Conservation (phyloP, 106 monocot genomes). For the Phalaenopsis aphrodite region DNA sequence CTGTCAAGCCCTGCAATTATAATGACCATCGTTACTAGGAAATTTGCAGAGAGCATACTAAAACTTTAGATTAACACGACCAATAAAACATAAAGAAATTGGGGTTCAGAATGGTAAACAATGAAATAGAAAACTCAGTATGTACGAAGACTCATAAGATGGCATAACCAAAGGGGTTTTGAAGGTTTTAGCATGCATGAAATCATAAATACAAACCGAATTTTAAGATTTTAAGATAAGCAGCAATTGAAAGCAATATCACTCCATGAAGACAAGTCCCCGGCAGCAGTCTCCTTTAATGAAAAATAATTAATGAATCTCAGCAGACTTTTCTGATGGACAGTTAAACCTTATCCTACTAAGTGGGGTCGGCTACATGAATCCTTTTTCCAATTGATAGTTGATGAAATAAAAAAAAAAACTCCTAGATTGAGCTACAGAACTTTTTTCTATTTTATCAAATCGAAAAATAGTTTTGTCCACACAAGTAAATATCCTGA, state of each 20-base stretch:
- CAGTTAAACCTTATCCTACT: not conserved
- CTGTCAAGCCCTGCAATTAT: slow-evolving; percentile 78
- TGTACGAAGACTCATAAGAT: not conserved
- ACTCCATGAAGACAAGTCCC: not conserved
- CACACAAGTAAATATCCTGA: not conserved
- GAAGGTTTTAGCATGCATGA: not conserved
- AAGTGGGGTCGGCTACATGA: too few relatives aligned
- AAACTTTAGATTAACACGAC: not conserved
- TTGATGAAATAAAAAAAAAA: not conserved
- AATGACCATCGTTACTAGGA: slow-evolving; percentile 6
- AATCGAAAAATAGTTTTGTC: not conserved
- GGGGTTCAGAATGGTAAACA: not conserved
- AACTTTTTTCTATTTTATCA: not conserved
- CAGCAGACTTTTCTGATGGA: not conserved
- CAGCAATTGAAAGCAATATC: not conserved
- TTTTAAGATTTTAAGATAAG: not conserved
- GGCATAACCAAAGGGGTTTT: not conserved
- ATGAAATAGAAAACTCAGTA: not conserved
- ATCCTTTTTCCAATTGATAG: too few relatives aligned
- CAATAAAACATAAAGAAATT: not conserved
- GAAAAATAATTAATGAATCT: not conserved
- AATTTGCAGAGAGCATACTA: not conserved
- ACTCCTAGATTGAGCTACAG: not conserved
- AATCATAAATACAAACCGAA: not conserved
- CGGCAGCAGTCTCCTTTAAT: not conserved